Base-by-base conservation (phyloP, 2,329 filamentous ascomycete species). In the Botrytis aclada region DNA sequence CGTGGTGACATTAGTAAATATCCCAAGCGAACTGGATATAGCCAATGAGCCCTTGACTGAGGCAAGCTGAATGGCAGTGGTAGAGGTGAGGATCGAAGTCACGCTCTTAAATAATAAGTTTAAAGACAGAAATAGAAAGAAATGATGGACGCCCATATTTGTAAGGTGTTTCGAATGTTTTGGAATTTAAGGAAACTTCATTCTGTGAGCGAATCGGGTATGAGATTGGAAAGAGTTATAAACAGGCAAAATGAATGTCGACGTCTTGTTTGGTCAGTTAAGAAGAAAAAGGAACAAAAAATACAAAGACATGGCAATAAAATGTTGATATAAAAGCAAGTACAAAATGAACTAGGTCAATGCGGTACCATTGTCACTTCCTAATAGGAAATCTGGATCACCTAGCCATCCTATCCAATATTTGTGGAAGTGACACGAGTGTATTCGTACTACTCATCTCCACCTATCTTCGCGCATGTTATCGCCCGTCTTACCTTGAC, bases 271-370 rank as follows among this genome's bases (percentile, higher is more conserved):
- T 41, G 3, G 34, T 54, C 32, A 66, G n/a, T 67, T 22, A 10
- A 32, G 41, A 25, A 67, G n/a, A 25, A 20, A 63, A 29, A 29
- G 41, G 16, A 34, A n/a, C 4, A n/a, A 41, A 67, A 20, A 41
- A 12, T 14, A 39, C 12, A 25, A 66, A 67, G 16, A 47, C 45
- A 39, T 4, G n/a, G 64, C 34, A 56, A 54, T 29, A 41, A 66
- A 56, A 32, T 29, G 16, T 29, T 56, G 25, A 67, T 56, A 67
- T 41, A 67, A 67, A 41, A 67, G 65, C 34, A 67, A 67, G 20
- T 25, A 16, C 47, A 51, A 67, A 56, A 56, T 67, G 47, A 56
- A 9, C 37, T 2, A 56, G 29, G 10, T 67, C 47, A 41, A 41
- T 32, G 47, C 34, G 65, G 37, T 67, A 20, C 65, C 54, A 66